These are phyloP conservation scores for Crithidia acanthocephali DNA, from an alignment of 208 protist species.

Conservation along the genomic window DNA sequence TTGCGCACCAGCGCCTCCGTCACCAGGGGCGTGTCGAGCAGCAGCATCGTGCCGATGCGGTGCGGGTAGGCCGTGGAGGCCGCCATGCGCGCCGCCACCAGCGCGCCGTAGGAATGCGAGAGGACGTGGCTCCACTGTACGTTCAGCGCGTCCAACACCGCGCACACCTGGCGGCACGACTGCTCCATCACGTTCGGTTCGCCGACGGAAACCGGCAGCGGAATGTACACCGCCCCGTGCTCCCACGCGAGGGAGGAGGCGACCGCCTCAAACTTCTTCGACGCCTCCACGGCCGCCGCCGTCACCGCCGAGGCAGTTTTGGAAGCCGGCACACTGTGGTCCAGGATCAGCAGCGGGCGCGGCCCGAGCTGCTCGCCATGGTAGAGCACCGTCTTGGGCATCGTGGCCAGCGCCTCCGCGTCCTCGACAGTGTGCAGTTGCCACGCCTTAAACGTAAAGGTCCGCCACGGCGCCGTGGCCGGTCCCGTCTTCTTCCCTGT, in stretches of 20 bases:
- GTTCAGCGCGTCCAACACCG: conserved; percentile 80
- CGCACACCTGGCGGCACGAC: conserved; percentile 66
- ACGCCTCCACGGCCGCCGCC: conserved; percentile 27
- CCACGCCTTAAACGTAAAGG: conserved; percentile 65
- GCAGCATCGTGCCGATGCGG: conserved; percentile 69
- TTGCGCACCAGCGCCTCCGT: conserved; percentile 66
- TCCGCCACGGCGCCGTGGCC: conserved; percentile 35
- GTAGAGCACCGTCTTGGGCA: conserved; percentile 61
- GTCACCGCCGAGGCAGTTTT: conserved; percentile 21
- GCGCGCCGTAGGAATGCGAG: conserved; percentile 72
- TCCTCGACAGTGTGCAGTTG: conserved; percentile 45
- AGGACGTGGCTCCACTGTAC: conserved; percentile 84
- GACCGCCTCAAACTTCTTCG: conserved; percentile 65
- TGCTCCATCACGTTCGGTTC: conserved; percentile 51
- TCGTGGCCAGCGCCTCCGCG: conserved; percentile 26
- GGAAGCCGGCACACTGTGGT: conserved; percentile 47
- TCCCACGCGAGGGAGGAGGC: conserved; percentile 66
- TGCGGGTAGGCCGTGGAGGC: conserved; percentile 59
- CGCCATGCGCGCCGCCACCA: conserved; percentile 81
- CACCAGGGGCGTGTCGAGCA: conserved; percentile 80
- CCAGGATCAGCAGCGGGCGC: conserved; percentile 81
- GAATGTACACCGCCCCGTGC: conserved; percentile 81
- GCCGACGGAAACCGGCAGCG: conserved; percentile 46
- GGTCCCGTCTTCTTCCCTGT: conserved; percentile 24
- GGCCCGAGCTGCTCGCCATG: conserved; percentile 77